Evolutionary conservation across 345 rosid genomes (phyloP), one percentile per base, ranked within the genome.

Genomic region (Eucalyptus guilfoylei): DNA sequence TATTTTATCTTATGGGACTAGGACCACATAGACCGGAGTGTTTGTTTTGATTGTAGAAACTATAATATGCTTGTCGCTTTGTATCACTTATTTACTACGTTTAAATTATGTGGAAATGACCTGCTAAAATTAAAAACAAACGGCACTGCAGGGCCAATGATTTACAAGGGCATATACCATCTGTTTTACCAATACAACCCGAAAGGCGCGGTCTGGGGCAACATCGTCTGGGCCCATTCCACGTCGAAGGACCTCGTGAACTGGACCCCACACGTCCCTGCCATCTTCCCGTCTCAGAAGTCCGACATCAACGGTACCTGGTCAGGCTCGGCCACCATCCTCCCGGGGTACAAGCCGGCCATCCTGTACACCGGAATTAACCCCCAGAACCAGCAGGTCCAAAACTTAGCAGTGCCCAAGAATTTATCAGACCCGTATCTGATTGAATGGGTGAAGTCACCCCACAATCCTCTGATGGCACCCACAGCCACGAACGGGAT

Each of bases 161-260:
- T 89, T 64, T 93, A 91, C 93, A 95, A 91, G 26, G 97, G 97
- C 86, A 34, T 93, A 15, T 94, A 95, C 90, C 96, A 94, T 90
- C 88, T 95, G 2, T 94, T 95, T 86, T 95, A 95, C 87, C 96
- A 95, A 45, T 94, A 92, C 91, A 95, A 95, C 87, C 94, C 97
- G 10, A 89, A 91, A 40, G 93, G 91, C 7, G 91, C 94, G 7
- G 94, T 92, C 4, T 93, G 94, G 94, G 96, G 96, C 11, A 95
- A 95, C 90, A 95, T 94, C 47, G 92, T 92, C 42, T 94, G 96
- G 97, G 97, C 94, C 32, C 97, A 94, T 80, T 94, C 97, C 4
- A 91, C 93, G 15, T 94, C 97, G 6, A 92, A 80, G 60, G 97
- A 94, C 89, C 93, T 95, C 37, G 88, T 95, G 69, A 94, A 94